These are phyloP conservation scores for Diaporthe sp. DNA, from an alignment of 2,329 filamentous ascomycete species.

Conservation along the genomic window DNA sequence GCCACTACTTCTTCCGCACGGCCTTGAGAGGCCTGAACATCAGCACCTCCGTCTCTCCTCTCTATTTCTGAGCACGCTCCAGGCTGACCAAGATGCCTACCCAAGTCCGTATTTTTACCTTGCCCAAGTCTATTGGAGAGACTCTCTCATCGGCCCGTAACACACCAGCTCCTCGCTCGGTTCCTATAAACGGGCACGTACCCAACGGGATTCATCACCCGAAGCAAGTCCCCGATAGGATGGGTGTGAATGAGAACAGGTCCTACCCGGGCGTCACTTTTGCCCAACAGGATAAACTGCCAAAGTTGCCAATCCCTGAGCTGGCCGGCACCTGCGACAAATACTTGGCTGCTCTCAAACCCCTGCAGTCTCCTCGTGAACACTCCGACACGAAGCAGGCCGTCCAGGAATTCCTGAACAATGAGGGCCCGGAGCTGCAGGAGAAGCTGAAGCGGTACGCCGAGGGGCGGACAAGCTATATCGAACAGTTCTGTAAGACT, in stretches of 20 bases:
- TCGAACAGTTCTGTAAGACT: slow-evolving; percentile 95
- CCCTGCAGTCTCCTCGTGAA: slow-evolving; percentile 84
- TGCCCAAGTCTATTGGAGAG: slow-evolving; percentile 80
- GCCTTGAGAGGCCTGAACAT: slow-evolving; percentile 88
- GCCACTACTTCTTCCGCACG: slow-evolving; percentile 93
- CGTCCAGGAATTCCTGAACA: slow-evolving; percentile 83
- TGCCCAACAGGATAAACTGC: slow-evolving; percentile 86
- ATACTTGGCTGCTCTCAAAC: slow-evolving; percentile 83
- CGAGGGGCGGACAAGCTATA: slow-evolving; percentile 91
- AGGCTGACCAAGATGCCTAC: slow-evolving; percentile 69
- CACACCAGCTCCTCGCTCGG: slow-evolving; percentile 54
- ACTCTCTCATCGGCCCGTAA: slow-evolving; percentile 66
- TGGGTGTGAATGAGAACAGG: slow-evolving; percentile 66
- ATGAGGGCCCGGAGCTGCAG: slow-evolving; percentile 87
- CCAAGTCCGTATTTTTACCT: slow-evolving; percentile 76
- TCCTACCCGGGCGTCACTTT: slow-evolving; percentile 84
- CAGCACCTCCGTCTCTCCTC: slow-evolving; percentile 80
- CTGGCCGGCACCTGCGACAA: slow-evolving; percentile 82
- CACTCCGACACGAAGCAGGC: slow-evolving; percentile 85
- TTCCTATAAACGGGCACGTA: slow-evolving; percentile 51
- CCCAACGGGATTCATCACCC: slow-evolving; percentile 49
- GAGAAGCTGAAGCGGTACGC: slow-evolving; percentile 93
- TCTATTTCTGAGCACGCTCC: slow-evolving; percentile 73
- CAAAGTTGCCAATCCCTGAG: slow-evolving; percentile 93
- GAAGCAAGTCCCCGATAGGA: slow-evolving; percentile 58